These are phyloP conservation scores for Botryosphaeria dothidea DNA, from an alignment of 2,329 filamentous ascomycete genomes.

Conservation along the genomic window DNA sequence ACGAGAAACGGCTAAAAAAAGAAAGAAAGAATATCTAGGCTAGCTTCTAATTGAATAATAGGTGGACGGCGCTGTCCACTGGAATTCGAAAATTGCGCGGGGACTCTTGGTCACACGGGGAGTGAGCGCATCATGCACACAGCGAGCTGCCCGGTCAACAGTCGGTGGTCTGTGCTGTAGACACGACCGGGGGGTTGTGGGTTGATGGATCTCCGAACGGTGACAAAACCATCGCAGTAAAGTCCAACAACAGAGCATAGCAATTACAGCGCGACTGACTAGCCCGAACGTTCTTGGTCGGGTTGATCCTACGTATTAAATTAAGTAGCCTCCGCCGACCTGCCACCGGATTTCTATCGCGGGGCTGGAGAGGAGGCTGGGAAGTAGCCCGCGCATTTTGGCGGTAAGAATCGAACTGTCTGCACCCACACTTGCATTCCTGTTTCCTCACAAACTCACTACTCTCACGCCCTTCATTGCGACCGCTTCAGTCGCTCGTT, in stretches of 20 bases:
- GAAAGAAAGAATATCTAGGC: background rate
- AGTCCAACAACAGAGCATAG: background rate
- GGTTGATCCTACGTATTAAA: too few relatives aligned
- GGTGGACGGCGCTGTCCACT: conserved; percentile 13
- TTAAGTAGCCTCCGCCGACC: too few relatives aligned
- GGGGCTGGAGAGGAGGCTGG: conserved; percentile 15
- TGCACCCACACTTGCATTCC: conserved; percentile 11
- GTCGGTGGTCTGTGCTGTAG: background rate
- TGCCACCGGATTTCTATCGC: too few relatives aligned
- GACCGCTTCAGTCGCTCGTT: conserved; percentile 16
- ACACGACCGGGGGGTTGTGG: background rate
- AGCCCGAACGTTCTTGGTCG: background rate
- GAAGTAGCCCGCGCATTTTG: background rate
- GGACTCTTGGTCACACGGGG: background rate
- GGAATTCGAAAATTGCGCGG: background rate
- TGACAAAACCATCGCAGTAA: background rate
- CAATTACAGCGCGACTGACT: background rate
- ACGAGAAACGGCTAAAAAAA: conserved; percentile 15
- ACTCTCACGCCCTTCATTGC: background rate
- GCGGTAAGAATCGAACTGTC: background rate
- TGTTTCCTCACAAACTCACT: background rate
- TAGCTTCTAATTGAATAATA: conserved; percentile 15
- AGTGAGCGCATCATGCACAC: background rate
- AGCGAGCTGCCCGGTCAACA: background rate
- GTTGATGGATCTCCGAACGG: background rate